Conservation (phyloP, 176 grass and related monocot species). For the Oryza meyeriana region DNA sequence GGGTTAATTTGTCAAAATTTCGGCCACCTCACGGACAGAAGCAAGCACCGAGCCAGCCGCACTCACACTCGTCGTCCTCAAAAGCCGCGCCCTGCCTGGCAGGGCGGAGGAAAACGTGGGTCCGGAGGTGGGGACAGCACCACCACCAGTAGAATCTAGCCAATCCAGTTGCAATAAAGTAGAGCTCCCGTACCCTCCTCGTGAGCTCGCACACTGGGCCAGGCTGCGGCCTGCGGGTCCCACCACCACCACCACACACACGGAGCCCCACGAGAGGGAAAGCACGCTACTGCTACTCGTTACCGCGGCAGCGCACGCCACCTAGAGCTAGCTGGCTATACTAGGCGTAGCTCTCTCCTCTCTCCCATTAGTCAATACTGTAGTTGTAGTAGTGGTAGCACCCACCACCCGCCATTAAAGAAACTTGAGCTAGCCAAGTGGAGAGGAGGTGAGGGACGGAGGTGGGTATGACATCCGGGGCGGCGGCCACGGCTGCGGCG, state of each 20-base stretch:
- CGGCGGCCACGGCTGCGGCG: constrained; percentile 28
- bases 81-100: constrained; percentile 44
- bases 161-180: constrained; percentile 68
- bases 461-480: constrained; percentile 46
- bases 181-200: constrained; percentile 46
- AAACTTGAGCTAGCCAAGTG: constrained; percentile 25
- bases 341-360: neutral
- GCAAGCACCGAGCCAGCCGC: neutral
- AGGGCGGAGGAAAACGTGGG: neutral
- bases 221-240: neutral
- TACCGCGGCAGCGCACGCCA: neutral
- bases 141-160: constrained; percentile 54
- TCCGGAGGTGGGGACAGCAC: neutral
- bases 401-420: constrained; percentile 40
- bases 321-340: neutral
- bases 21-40: neutral
- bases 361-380: neutral
- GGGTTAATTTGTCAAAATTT: too few species aligned
- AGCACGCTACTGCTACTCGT: constrained; percentile 7
- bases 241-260: neutral
- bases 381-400: neutral
- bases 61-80: constrained; percentile 42
- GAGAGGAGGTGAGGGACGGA: constrained; percentile 24
- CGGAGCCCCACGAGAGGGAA: constrained; percentile 23
- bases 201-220: constrained; percentile 33